Percentiles rank a stretch among this genome's conserved stretches.
Conservation (phyloP, 495 filamentous ascomycete species). For the Aspergillus mulundensis region DNA sequence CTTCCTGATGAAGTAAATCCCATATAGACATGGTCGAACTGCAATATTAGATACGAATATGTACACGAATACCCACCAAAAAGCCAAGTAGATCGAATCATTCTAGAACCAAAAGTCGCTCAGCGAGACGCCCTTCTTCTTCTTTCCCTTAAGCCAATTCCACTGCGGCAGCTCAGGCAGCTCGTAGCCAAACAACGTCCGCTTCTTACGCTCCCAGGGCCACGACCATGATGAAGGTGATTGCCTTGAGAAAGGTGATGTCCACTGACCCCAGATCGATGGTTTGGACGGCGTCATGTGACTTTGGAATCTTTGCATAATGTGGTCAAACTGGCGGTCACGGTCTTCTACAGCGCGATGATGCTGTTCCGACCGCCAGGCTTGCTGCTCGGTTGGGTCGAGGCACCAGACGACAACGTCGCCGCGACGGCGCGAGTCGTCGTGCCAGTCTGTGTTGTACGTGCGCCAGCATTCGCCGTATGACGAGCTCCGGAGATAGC, state of each 20-base stretch:
- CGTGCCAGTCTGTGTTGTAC: conserved; percentile 80
- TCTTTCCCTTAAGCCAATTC: conserved; percentile 14
- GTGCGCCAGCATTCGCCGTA: conserved; percentile 69
- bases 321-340: conserved; percentile 36
- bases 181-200: conserved; percentile 12
- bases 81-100: not conserved
- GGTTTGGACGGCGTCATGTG: conserved; percentile 16
- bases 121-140: conserved; percentile 11
- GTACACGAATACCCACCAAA: not conserved
- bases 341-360: conserved; percentile 22
- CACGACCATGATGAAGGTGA: conserved; percentile 16
- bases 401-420: conserved; percentile 81
- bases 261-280: conserved; percentile 19
- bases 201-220: conserved; percentile 25
- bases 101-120: conserved; percentile 27
- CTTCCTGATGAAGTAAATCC: not conserved
- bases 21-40: not conserved
- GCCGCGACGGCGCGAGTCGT: conserved; percentile 81
- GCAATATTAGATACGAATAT: not conserved
- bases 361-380: conserved; percentile 26
- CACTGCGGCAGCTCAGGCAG: conserved; percentile 13
- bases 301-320: conserved; percentile 28
- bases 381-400: conserved; percentile 31
- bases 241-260: conserved; percentile 3
- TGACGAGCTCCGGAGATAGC: conserved; percentile 47